Evolutionary conservation across 2,329 filamentous ascomycete species (phyloP).

Genomic region (Fusarium chaquense): DNA sequence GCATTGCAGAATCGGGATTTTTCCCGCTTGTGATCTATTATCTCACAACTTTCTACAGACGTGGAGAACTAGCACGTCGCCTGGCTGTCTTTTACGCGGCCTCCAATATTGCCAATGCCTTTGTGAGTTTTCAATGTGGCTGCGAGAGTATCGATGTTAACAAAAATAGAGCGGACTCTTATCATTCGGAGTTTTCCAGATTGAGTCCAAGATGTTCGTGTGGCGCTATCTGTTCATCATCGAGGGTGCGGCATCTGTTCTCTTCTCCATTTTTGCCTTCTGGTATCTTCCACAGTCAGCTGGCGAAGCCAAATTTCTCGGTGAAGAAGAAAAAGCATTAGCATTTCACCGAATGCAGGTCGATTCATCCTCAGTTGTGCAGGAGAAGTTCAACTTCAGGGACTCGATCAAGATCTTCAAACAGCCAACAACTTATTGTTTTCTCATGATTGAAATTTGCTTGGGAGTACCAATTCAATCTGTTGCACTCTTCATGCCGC

Average conservation of each 20-base stretch:
- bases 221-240: slow-evolving; percentile 27
- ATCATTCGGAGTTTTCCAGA: slow-evolving; percentile 16
- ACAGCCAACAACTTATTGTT: slow-evolving; percentile 21
- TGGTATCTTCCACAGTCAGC: slow-evolving; percentile 22
- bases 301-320: slow-evolving; percentile 8
- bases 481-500: slow-evolving; percentile 18
- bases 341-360: slow-evolving; percentile 25
- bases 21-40: slow-evolving; percentile 25
- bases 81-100: slow-evolving; percentile 19
- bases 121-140: neutral
- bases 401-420: slow-evolving; percentile 28
- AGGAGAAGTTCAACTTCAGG: slow-evolving; percentile 17
- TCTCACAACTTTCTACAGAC: slow-evolving; percentile 12
- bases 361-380: slow-evolving; percentile 17
- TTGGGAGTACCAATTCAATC: slow-evolving; percentile 20
- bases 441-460: slow-evolving; percentile 23
- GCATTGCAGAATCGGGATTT: slow-evolving; percentile 13
- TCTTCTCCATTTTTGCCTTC: slow-evolving; percentile 18
- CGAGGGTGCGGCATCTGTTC: slow-evolving; percentile 6
- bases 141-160: fast-evolving
- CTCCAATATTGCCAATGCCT: slow-evolving; percentile 17
- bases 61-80: slow-evolving; percentile 18
- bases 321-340: slow-evolving; percentile 8
- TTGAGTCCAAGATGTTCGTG: slow-evolving; percentile 3
- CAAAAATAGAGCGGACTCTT: neutral